Base-by-base conservation (phyloP, 2,329 filamentous ascomycete genomes). In the Dothiorella sarmentorum region DNA sequence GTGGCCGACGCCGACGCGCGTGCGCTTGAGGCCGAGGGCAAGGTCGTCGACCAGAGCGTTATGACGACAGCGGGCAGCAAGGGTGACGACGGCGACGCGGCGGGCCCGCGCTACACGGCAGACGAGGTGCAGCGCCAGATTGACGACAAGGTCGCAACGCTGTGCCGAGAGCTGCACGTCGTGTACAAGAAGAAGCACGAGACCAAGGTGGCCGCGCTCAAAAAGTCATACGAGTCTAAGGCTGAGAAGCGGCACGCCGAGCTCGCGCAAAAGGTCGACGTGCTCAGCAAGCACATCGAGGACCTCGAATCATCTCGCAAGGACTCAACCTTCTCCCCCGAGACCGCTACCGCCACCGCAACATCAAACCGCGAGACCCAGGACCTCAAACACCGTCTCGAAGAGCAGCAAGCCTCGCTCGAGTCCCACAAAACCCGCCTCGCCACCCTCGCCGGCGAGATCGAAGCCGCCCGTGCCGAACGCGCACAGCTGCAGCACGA, bases 121-220 rank as follows among this genome's bases (percentile, higher is more conserved):
- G 67, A 73, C 55, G 70, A 79, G 65, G 71, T 81, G 64, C 71
- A 81, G 31, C 79, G 77, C 37, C 91, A 96, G 63, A 88, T 96
- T 51, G 92, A 97, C 20, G 91, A 96, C 74, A 91, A 92, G 64
- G 91, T 97, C 38, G 92, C 93, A 45, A 75, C 77, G 17, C 74
- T 80, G 10, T 76, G 75, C n/a, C 84, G 91, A 27, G 94, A 99
- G 70, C 82, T 99, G 38, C 94, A 99, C 71, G 82, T 87, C 0
- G 82, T 96, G 10, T 99, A 99, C 82, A 97, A 97, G 78, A 86
- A 88, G 70, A 99, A 99, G 77, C 94, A 99, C 72, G 93, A 97
- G 77, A 90, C 87, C 62, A 99, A 99, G 78, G 93, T 97, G 43
- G 84, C 90, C 1, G 93, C 92, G 3, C 80, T 99, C 63, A 97